Percentiles rank a stretch among this genome's conserved stretches.
phyloP scores from a whole-genome alignment of 2,329 filamentous ascomycete species.

The Fusarium sp. region DNA sequence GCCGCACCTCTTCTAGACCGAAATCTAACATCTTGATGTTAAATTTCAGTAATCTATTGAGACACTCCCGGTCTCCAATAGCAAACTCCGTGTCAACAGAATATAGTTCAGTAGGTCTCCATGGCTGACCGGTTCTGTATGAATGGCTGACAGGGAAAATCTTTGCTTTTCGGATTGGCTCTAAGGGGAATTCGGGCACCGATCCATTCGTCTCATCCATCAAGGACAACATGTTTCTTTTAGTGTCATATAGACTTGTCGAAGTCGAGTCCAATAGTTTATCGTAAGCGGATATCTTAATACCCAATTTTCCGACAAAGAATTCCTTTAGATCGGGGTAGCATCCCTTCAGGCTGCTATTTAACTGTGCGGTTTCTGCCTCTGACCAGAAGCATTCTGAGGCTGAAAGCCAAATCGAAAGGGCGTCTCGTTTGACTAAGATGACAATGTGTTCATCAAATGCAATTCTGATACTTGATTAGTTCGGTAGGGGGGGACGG shows the following conservation, averaged over 20 bases:
- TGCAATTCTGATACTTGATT: not conserved
- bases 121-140: not conserved
- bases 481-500: accelerated
- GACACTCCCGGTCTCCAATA: conserved; percentile 18
- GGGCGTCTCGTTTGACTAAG: not conserved
- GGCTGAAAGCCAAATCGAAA: conserved; percentile 2
- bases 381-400: conserved; percentile 29
- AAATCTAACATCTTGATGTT: conserved; percentile 11
- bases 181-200: not conserved
- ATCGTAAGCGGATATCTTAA: conserved; percentile 13
- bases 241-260: not conserved
- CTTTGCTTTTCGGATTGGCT: conserved; percentile 18
- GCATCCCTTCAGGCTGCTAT: not conserved
- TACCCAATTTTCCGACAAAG: conserved; percentile 13
- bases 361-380: not conserved
- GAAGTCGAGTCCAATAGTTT: not conserved
- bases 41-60: not conserved
- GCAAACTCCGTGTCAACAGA: not conserved
- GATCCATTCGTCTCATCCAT: not conserved
- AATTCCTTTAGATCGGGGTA: conserved; percentile 6
- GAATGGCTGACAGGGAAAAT: conserved; percentile 17
- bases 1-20: not conserved
- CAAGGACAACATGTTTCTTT: not conserved
- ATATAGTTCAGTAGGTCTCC: not conserved
- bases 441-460: conserved; percentile 13